phyloP scores from a whole-genome alignment of 2,329 filamentous ascomycete species.

The Trichoderma koningii region DNA sequence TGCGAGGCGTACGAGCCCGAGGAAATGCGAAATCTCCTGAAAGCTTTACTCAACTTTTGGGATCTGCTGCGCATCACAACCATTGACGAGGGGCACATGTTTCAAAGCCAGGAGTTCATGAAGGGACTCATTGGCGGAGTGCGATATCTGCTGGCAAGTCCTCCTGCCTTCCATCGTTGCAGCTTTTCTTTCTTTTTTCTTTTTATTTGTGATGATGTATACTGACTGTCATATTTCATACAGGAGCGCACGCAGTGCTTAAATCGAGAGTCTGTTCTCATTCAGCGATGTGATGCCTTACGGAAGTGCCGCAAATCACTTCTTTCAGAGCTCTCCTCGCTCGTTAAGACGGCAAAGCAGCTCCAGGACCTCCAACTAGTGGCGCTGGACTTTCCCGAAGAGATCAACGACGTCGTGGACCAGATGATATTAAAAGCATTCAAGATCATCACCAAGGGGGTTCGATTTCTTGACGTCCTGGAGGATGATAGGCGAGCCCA shows the following conservation, averaged over 20 bases:
- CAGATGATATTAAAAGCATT: conserved; percentile 94
- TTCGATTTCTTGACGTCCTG: conserved; percentile 85
- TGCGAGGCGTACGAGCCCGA: conserved; percentile 93
- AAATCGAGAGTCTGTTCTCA: conserved; percentile 74
- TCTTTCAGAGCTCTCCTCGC: conserved; percentile 81
- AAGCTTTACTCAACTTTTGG: conserved; percentile 89
- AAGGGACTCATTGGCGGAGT: conserved; percentile 92
- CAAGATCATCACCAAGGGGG: conserved; percentile 87
- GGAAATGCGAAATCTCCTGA: conserved; percentile 80
- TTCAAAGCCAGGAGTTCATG: conserved; percentile 91
- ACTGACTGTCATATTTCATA: conserved; percentile 26
- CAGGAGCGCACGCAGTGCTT: conserved; percentile 88
- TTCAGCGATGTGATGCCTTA: conserved; percentile 74
- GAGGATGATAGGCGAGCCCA: conserved; percentile 61
- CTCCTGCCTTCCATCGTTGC: background rate
- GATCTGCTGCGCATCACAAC: conserved; percentile 80
- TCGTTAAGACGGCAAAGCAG: conserved; percentile 86
- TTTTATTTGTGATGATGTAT: background rate
- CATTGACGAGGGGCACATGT: conserved; percentile 73
- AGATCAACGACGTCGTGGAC: conserved; percentile 77
- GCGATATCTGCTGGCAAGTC: conserved; percentile 79
- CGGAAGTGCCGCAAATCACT: conserved; percentile 83
- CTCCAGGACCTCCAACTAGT: conserved; percentile 72
- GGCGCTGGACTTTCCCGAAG: conserved; percentile 50
- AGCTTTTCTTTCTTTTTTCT: background rate